These are phyloP conservation scores for Elsinoe batatas DNA, from an alignment of 2,329 filamentous ascomycete genomes.

Conservation along the genomic window DNA sequence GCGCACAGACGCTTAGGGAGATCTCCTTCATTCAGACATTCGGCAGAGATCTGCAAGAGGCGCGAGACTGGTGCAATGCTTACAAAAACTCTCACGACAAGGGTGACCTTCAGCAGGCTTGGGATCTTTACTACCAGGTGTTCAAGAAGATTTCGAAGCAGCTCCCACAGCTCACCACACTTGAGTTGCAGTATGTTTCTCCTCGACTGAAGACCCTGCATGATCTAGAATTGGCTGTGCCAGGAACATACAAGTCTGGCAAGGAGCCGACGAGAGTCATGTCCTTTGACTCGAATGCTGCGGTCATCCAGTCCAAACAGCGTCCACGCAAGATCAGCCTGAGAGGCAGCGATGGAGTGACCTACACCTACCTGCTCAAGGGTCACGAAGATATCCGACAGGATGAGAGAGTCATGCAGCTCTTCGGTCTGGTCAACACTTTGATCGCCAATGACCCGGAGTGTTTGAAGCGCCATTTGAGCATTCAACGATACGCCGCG, in stretches of 20 bases:
- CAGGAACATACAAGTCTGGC: conserved; percentile 79
- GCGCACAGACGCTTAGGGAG: conserved; percentile 86
- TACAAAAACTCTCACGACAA: conserved; percentile 83
- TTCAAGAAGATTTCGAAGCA: conserved; percentile 94
- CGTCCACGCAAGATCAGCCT: conserved; percentile 81
- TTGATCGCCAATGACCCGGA: conserved; percentile 88
- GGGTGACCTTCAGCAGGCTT: conserved; percentile 92
- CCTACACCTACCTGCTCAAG: conserved; percentile 86
- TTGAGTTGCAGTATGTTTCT: conserved; percentile 94
- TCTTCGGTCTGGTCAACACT: conserved; percentile 96
- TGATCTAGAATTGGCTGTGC: conserved; percentile 87
- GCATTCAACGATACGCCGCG: conserved; percentile 91
- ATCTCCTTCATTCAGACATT: conserved; percentile 98
- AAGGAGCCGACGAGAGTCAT: conserved; percentile 73
- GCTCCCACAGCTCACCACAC: conserved; percentile 78
- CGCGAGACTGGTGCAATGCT: conserved; percentile 88
- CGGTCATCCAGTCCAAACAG: conserved; percentile 94
- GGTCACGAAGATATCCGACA: conserved; percentile 99
- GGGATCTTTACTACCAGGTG: conserved; percentile 98
- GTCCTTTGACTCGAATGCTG: conserved; percentile 81
- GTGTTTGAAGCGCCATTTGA: conserved; percentile 92
- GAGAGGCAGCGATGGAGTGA: conserved; percentile 76
- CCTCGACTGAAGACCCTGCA: conserved; percentile 79
- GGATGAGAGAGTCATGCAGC: conserved; percentile 98
- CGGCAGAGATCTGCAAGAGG: conserved; percentile 87